Evolutionary conservation across 164 flowering plant genomes (phyloP).

Genomic region (Buxus sempervirens): DNA sequence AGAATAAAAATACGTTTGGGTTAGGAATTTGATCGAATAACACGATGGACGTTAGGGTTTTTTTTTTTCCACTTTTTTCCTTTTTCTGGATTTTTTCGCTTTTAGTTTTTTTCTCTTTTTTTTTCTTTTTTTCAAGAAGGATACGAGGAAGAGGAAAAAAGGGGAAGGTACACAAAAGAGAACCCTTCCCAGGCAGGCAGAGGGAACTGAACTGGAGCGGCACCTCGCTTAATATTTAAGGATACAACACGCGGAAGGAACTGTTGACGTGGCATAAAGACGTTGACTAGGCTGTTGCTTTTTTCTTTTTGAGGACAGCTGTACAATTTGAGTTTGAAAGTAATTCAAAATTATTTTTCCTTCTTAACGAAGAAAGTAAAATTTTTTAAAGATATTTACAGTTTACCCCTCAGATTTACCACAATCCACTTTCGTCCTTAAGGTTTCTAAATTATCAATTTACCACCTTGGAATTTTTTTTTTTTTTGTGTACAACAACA

Average conservation of each 20-base stretch:
- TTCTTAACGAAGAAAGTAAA: too few species aligned
- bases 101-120: neutral
- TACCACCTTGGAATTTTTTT: too few species aligned
- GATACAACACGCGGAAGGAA: neutral
- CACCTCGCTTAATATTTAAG: neutral
- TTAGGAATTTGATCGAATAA: neutral
- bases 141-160: neutral
- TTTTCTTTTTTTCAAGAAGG: neutral
- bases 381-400: too few species aligned
- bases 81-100: constrained; percentile 6
- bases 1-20: neutral
- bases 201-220: constrained; percentile 3
- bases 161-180: neutral
- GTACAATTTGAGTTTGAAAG: too few species aligned
- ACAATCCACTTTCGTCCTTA: too few species aligned
- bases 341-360: too few species aligned
- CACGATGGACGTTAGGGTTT: neutral
- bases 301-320: too few species aligned
- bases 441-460: too few species aligned
- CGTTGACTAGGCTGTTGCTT: too few species aligned
- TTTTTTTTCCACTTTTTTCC: neutral
- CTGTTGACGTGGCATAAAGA: constrained; percentile 2
- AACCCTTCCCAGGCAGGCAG: neutral
- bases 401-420: too few species aligned
- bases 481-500: too few species aligned